Conservation (phyloP, 2,329 filamentous ascomycete genomes). For the Talaromyces sp. region DNA sequence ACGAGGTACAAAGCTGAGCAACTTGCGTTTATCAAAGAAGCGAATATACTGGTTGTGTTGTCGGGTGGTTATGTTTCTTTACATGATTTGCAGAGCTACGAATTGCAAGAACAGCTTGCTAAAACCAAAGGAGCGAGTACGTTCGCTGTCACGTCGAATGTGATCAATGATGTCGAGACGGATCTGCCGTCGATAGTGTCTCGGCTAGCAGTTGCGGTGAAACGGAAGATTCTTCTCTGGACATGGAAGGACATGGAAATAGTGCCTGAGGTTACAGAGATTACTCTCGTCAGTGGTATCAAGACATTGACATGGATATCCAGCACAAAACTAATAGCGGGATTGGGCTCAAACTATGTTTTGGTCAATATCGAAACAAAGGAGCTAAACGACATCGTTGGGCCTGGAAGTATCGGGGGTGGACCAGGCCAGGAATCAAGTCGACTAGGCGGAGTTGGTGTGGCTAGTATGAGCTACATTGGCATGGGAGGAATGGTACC, state of each 20-base stretch:
- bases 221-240: constrained; percentile 85
- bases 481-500: constrained; percentile 88
- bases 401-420: constrained; percentile 68
- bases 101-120: constrained; percentile 72
- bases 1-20: constrained; percentile 86
- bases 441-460: constrained; percentile 78
- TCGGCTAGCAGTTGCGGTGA: constrained; percentile 84
- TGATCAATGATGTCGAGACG: constrained; percentile 81
- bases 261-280: constrained; percentile 66
- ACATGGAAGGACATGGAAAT: constrained; percentile 96
- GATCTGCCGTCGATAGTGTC: constrained; percentile 92
- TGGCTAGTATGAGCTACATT: constrained; percentile 93
- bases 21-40: constrained; percentile 92
- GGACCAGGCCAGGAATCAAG: constrained; percentile 62
- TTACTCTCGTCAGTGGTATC: constrained; percentile 76
- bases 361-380: constrained; percentile 79
- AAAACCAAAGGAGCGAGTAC: constrained; percentile 84
- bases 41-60: constrained; percentile 83
- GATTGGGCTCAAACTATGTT: constrained; percentile 87
- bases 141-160: constrained; percentile 93
- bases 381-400: constrained; percentile 72
- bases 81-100: constrained; percentile 82
- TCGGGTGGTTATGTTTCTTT: constrained; percentile 87
- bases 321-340: constrained; percentile 80
- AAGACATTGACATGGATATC: constrained; percentile 89